A percentile compares a stretch with the other conserved stretches of the same genome.
Conservation (phyloP, 2,329 filamentous ascomycete genomes). For the Diaporthe sp. region DNA sequence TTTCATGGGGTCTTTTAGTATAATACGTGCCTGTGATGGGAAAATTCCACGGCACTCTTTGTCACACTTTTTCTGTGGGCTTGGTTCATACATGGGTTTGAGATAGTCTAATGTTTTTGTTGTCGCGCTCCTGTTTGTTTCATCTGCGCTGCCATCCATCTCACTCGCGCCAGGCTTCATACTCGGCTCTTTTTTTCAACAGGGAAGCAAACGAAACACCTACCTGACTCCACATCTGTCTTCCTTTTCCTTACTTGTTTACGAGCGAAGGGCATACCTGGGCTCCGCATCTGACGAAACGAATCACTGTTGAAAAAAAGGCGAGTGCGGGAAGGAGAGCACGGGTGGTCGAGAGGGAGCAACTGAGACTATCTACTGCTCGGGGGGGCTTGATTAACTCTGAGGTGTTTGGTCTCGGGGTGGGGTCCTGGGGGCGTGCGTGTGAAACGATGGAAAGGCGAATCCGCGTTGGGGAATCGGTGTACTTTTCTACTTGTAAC, state of each 20-base stretch:
- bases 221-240: conserved; percentile 18
- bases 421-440: not conserved
- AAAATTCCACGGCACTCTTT: conserved; percentile 35
- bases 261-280: conserved; percentile 30
- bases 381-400: not conserved
- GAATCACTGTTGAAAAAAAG: conserved; percentile 33
- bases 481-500: conserved; percentile 32
- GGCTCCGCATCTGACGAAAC: conserved; percentile 29
- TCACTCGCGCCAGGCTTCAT: conserved; percentile 14
- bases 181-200: conserved; percentile 21
- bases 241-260: conserved; percentile 24
- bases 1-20: conserved; percentile 37
- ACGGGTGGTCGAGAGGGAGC: conserved; percentile 11
- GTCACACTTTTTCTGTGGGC: conserved; percentile 24
- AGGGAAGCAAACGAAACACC: conserved; percentile 33
- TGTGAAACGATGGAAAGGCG: conserved; percentile 16
- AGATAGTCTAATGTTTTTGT: conserved; percentile 40
- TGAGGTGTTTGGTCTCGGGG: conserved; percentile 17
- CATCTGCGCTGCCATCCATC: conserved; percentile 23
- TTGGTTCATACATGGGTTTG: conserved; percentile 38
- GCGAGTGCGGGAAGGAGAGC: not conserved
- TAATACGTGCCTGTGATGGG: conserved; percentile 40
- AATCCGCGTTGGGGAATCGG: conserved; percentile 29
- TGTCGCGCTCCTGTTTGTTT: conserved; percentile 26
- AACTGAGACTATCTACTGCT: conserved; percentile 15